Percentiles rank a stretch among this genome's conserved stretches.
Evolutionary conservation across 176 grass and related monocot species (phyloP).

Genomic region (Musa beccarii): DNA sequence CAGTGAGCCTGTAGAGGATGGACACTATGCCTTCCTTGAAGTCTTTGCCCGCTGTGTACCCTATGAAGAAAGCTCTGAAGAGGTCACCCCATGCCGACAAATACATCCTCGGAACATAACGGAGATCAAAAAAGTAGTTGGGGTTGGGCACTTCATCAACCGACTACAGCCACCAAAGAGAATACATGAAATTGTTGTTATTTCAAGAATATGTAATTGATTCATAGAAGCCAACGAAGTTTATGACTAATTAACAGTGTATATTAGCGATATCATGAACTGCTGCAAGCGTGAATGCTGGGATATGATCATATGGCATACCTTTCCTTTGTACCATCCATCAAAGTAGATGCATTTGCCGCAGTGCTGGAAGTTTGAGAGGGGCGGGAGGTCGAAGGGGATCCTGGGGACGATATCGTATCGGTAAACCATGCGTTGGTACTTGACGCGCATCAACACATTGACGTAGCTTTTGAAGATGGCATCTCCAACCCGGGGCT

Average conservation of each 20-base stretch:
- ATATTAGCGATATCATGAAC: too few relatives aligned
- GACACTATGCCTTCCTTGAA: conserved; percentile 46
- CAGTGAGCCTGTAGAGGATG: conserved; percentile 34
- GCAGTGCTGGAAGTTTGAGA: conserved; percentile 36
- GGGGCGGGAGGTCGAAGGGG: conserved; percentile 42
- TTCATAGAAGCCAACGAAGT: neutral
- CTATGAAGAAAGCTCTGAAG: conserved; percentile 37
- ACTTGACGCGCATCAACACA: neutral
- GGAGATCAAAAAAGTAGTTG: conserved; percentile 49
- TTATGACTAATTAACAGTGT: neutral
- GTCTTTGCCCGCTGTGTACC: conserved; percentile 34
- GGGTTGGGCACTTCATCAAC: conserved; percentile 50
- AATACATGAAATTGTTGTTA: neutral
- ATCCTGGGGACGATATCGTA: conserved; percentile 64
- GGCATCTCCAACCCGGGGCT: conserved; percentile 62
- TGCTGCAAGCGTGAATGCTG: too few relatives aligned
- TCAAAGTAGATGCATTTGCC: conserved; percentile 54
- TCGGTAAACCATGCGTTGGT: conserved; percentile 56
- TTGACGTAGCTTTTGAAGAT: conserved; percentile 26
- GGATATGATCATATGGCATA: neutral
- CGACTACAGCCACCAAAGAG: neutral
- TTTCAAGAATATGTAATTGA: neutral
- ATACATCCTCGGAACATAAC: conserved; percentile 37
- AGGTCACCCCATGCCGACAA: conserved; percentile 39
- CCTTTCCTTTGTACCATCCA: conserved; percentile 45